Evolutionary conservation across 805 yeast species (phyloP), one percentile per base, ranked within the genome.

Genomic region (Monosporozyma aquatica): DNA sequence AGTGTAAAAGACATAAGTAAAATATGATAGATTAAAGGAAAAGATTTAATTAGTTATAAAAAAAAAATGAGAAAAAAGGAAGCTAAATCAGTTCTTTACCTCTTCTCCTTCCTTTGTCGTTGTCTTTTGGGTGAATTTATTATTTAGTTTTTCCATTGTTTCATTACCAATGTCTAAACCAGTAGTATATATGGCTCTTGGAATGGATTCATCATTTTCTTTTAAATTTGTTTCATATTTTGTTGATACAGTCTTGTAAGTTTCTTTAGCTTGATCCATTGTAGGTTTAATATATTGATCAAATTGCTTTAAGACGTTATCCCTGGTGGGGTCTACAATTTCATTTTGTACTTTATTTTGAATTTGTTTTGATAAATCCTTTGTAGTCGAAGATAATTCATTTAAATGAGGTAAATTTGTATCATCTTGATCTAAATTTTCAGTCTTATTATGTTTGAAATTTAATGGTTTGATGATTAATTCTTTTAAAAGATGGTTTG

Each of bases 151-250:
- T 29, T 54, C 58, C 2, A 59, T 35, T 7, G 64, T 59, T 37
- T 48, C 25, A 20, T 49, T 48, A 43, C 61, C 62, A 17, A 61
- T 40, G 20, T 61, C 63, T 21, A 53, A 45, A 20, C 65, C 62
- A 3, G 65, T 61, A 22, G 56, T 48, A 10, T 58, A 52, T 15
- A 61, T 43, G 4, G 65, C 65, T 20, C 54, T 53, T 27, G 65
- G 64, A 13, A 61, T 52, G 30, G 57, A 56, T 30, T 58, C 61
- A 34, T 59, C 62, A 23, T 54, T 45, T 41, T 55, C 54, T 43
- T 38, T 51, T 34, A 54, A 43, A 24, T 58, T 59, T 33, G 49
- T 47, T 41, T 58, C 63, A 42, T 59, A 59, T 24, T 50, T 48
- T 3, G 49, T 46, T 1, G 61, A 52, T 9, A 59, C 60, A 10